Conservation (phyloP, 2,329 filamentous ascomycete species). For the Aspergillus amoenus region DNA sequence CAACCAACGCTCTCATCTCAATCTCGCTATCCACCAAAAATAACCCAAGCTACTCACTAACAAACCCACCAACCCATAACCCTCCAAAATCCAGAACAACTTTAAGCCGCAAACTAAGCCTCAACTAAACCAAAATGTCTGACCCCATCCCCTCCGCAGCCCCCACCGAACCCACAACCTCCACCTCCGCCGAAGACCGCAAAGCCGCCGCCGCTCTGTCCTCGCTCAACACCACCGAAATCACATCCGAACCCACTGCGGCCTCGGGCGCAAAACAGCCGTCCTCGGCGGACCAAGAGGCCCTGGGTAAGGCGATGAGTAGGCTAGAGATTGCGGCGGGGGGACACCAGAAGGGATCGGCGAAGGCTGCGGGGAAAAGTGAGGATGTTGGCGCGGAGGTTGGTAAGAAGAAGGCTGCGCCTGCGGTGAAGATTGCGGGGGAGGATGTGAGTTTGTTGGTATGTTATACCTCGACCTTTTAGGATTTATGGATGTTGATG, state of each 20-base stretch:
- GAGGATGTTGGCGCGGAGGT: conserved; percentile 27
- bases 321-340: conserved; percentile 46
- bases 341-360: conserved; percentile 16
- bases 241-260: conserved; percentile 32
- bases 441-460: conserved; percentile 50
- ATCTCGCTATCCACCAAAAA: background rate
- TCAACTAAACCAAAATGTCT: conserved; percentile 34
- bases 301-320: conserved; percentile 51
- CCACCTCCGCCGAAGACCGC: conserved; percentile 47
- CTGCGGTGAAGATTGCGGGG: conserved; percentile 42
- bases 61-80: background rate
- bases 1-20: background rate
- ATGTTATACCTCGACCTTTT: conserved; percentile 16
- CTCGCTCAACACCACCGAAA: conserved; percentile 44
- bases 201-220: conserved; percentile 52
- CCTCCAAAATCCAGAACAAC: background rate
- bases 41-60: background rate
- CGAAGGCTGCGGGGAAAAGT: conserved; percentile 28
- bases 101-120: background rate
- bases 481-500: background rate
- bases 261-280: conserved; percentile 23
- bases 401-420: conserved; percentile 37
- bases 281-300: conserved; percentile 46
- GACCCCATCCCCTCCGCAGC: conserved; percentile 45
- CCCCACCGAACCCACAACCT: conserved; percentile 22